Evolutionary conservation across 176 grass and related monocot genomes (phyloP), one percentile per base, ranked within the genome.

Genomic region (Thalia dealbata): DNA sequence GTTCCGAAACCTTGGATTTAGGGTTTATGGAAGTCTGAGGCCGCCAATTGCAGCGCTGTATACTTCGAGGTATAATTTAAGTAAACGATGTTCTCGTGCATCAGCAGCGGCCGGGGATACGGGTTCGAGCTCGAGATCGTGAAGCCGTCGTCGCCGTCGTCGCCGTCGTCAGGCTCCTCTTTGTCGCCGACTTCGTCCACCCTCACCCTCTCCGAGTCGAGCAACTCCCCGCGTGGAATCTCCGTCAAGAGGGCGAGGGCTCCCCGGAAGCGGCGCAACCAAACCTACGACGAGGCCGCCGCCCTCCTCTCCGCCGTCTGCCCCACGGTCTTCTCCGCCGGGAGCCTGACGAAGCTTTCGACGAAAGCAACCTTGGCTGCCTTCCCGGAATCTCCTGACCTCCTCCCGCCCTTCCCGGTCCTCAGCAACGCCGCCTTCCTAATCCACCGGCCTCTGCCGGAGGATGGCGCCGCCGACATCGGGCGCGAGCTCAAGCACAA

Each of bases 221-320:
- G 73, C 58, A 75, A 75, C 38, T 25, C 73, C 2, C 22, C 73
- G 2, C 28, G 55, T 0, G 25, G 54, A 35, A 62, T 61, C 73
- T 75, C 73, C 73, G 23, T 75, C 73, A 75, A 75, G 73, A 75
- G 45, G 22, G 56, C 22, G 32, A 30, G 73, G 14, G 30, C 73
- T 44, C 73, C 73, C 38, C 55, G 73, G 21, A 75, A 75, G 29
- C 32, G 73, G 41, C 55, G 56, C 19, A 75, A 75, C 23, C 73
- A 75, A 56, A 46, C 56, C 56, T 75, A 62, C 32, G 62, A 75
- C 12, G 73, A 75, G 35, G 73, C 73, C 56, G 73, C 73, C 55
- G 73, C 73, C 38, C 56, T 75, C n/a, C 73, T 75, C 56, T 61
- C 73, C 73, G 21, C 56, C 73, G 18, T 63, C 56, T 75, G 62